Conservation (phyloP, 2,329 filamentous ascomycete genomes). For the Colletotrichum graminicola region DNA sequence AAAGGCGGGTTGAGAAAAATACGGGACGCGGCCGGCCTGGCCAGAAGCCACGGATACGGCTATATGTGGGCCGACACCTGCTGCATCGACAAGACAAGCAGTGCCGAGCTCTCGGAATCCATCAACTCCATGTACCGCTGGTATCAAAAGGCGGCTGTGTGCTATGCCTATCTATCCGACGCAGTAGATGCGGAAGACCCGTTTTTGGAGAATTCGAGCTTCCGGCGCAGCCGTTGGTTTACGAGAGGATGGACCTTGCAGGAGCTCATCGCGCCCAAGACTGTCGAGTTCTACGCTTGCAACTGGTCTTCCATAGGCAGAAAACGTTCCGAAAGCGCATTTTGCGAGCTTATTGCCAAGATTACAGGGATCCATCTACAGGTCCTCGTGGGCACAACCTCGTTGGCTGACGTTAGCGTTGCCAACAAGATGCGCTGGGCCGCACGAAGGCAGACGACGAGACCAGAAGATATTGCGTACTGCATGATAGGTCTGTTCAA, state of each 20-base stretch:
- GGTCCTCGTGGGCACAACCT: slow-evolving; percentile 4
- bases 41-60: slow-evolving; percentile 37
- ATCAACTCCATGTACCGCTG: slow-evolving; percentile 45
- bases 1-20: slow-evolving; percentile 15
- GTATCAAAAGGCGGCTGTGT: slow-evolving; percentile 43
- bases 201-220: slow-evolving; percentile 67
- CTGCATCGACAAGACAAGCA: slow-evolving; percentile 34
- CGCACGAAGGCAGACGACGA: slow-evolving; percentile 43
- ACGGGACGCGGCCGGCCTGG: slow-evolving; percentile 10
- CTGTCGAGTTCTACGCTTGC: slow-evolving; percentile 16
- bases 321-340: background rate
- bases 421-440: slow-evolving; percentile 49
- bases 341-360: background rate
- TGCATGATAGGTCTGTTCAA: slow-evolving; percentile 48
- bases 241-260: slow-evolving; percentile 25
- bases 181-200: slow-evolving; percentile 67
- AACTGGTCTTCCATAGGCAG: slow-evolving; percentile 14
- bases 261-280: slow-evolving; percentile 17
- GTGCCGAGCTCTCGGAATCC: slow-evolving; percentile 41
- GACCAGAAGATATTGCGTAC: slow-evolving; percentile 47
- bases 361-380: slow-evolving; percentile 20
- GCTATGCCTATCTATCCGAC: slow-evolving; percentile 43
- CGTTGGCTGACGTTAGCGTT: slow-evolving; percentile 43
- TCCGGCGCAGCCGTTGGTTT: slow-evolving; percentile 26
- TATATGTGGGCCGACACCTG: slow-evolving; percentile 47